A percentile compares a stretch with the other conserved stretches of the same genome.
phyloP scores from a whole-genome alignment of 2,329 filamentous ascomycete genomes.

The Moelleriella libera region DNA sequence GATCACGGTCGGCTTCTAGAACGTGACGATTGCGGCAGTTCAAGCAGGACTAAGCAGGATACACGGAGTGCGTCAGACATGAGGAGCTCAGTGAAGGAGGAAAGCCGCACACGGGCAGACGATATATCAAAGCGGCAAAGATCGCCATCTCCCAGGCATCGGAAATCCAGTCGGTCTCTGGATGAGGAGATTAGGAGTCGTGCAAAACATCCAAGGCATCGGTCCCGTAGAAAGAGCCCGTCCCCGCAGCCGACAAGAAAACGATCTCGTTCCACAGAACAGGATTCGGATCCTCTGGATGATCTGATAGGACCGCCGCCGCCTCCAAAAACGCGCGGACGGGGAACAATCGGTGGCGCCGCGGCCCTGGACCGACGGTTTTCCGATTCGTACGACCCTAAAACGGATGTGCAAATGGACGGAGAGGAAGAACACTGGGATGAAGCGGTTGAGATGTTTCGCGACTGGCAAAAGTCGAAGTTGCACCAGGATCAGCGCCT shows the following conservation, averaged over 20 bases:
- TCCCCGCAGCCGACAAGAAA: not conserved
- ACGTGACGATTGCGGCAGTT: no score
- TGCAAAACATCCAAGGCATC: not conserved
- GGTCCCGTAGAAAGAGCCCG: not conserved
- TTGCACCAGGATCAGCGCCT: conserved; percentile 63
- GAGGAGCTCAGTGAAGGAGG: no score
- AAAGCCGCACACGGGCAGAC: no score
- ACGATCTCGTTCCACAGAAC: conserved; percentile 1
- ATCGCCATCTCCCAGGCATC: not conserved
- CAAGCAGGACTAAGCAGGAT: no score
- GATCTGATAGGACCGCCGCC: conserved; percentile 65
- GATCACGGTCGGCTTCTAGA: no score
- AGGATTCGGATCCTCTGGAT: conserved; percentile 56
- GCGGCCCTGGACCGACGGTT: conserved; percentile 74
- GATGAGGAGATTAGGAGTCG: not conserved
- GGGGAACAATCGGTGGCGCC: conserved; percentile 46
- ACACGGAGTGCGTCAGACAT: no score
- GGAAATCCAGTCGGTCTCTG: no score
- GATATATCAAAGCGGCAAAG: conserved; percentile 6
- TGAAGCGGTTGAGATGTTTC: conserved; percentile 60
- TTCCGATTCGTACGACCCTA: conserved; percentile 47
- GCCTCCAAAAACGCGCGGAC: conserved; percentile 42
- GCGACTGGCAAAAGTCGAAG: conserved; percentile 68
- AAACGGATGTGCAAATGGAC: conserved; percentile 38
- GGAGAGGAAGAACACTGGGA: conserved; percentile 57